Evolutionary conservation across 306 rosid species (phyloP).

Genomic region (Cyamopsis tetragonoloba): DNA sequence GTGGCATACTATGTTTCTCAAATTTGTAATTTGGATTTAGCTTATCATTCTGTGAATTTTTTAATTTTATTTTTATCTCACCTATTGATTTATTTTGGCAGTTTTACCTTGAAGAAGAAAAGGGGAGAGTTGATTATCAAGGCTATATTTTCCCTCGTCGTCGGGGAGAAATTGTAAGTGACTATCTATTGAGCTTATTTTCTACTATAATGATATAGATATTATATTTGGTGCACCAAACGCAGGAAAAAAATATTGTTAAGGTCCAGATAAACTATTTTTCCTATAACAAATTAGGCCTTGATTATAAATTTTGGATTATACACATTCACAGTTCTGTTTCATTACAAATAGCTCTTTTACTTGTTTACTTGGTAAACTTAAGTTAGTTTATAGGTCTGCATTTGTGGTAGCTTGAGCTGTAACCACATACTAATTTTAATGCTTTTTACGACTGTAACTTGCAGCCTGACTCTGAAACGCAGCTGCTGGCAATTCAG

Average conservation of each 20-base stretch:
- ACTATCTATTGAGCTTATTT: slow-evolving; percentile 16
- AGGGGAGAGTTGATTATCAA: slow-evolving; percentile 87
- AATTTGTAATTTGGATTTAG: neutral
- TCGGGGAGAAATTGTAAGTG: slow-evolving; percentile 73
- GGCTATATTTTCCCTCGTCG: slow-evolving; percentile 85
- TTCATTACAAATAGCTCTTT: slow-evolving; percentile 11
- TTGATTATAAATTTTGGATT: neutral
- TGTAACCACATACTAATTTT: slow-evolving; percentile 12
- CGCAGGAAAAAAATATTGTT: neutral
- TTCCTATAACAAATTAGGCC: neutral
- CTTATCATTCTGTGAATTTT: neutral
- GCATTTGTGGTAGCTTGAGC: slow-evolving; percentile 9
- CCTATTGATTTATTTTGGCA: slow-evolving; percentile 33
- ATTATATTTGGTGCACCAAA: neutral
- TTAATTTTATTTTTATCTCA: neutral
- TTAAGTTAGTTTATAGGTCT: neutral
- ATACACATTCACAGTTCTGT: neutral
- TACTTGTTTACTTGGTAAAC: neutral
- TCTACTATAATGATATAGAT: neutral
- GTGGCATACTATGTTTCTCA: neutral
- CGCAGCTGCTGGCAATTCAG: slow-evolving; percentile 86
- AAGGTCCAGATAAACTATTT: neutral
- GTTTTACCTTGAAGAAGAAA: slow-evolving; percentile 92
- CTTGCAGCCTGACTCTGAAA: slow-evolving; percentile 91
- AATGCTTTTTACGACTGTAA: slow-evolving; percentile 12